Evolutionary conservation across 495 filamentous ascomycete genomes (phyloP), one percentile per base, ranked within the genome.

Genomic region (Hypoxylon rickii): DNA sequence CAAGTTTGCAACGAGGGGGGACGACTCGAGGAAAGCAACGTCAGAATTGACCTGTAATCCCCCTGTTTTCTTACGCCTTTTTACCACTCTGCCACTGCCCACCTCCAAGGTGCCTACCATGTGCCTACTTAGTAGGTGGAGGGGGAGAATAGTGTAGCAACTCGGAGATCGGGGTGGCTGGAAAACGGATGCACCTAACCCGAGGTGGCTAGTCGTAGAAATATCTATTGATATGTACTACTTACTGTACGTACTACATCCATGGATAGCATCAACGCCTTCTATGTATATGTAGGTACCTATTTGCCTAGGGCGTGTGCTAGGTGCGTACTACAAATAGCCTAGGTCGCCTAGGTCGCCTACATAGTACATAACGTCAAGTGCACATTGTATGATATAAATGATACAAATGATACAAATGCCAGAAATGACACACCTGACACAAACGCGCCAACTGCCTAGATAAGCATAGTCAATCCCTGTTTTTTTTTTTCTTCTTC

Each of bases 11-110:
- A 29, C 31, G 26, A 45, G 7, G 41, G 31, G 51, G 34, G 40
- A 49, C 39, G 39, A 40, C 45, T 55, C 41, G 51, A 55, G 58
- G 41, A 51, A n/a, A 61, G 43, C 46, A 61, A 55, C 57, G 51
- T 61, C 57, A 61, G 57, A 61, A 58, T 33, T 44, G 44, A 17
- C 13, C 34, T 51, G 42, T 36, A 31, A 6, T 19, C 20, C 19
- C 55, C 45, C 46, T 18, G 36, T 22, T 44, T 33, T 19, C 44
- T 20, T 33, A 45, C 20, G n/a, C n/a, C n/a, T n/a, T n/a, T n/a
- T n/a, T n/a, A n/a, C n/a, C n/a, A n/a, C n/a, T n/a, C n/a, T n/a
- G n/a, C n/a, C n/a, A n/a, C n/a, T n/a, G n/a, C n/a, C n/a, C n/a
- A n/a, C n/a, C n/a, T n/a, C n/a, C n/a, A n/a, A n/a, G n/a, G n/a